Conservation (phyloP, 192 early-diverging fungal genomes). For the Funneliformis mosseae region DNA sequence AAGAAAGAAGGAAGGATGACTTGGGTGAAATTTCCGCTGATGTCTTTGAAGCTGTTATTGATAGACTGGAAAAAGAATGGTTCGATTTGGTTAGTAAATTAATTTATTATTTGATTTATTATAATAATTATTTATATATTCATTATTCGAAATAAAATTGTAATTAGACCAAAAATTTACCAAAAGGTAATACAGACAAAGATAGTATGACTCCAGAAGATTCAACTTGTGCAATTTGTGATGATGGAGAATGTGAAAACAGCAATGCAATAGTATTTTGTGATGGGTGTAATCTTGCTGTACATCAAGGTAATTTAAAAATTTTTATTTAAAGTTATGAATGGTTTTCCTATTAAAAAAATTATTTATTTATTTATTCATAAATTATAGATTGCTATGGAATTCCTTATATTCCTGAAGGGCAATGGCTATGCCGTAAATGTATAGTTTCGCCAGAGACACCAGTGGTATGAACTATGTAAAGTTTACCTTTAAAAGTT, state of each 20-base stretch:
- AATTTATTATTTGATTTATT: not conserved
- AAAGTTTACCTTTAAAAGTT: not conserved
- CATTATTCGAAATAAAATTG: not conserved
- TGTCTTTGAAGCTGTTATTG: conserved; percentile 86
- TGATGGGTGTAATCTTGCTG: conserved; percentile 98
- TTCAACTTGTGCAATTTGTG: conserved; percentile 90
- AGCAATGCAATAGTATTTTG: conserved; percentile 99
- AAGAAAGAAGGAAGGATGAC: conserved; percentile 56
- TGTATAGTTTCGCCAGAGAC: conserved; percentile 96
- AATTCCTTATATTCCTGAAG: conserved; percentile 98
- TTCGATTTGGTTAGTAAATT: conserved; percentile 77
- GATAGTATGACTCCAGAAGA: conserved; percentile 74
- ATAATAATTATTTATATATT: not conserved
- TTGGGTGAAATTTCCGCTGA: conserved; percentile 55
- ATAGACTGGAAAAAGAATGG: conserved; percentile 95
- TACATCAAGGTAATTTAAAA: conserved; percentile 84
- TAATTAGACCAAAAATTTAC: conserved; percentile 74
- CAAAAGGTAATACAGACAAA: conserved; percentile 62
- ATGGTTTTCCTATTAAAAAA: no score
- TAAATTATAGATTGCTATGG: conserved; percentile 89
- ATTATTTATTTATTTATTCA: not conserved
- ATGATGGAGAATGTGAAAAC: conserved; percentile 99
- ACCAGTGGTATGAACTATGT: conserved; percentile 58
- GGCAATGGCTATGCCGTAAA: conserved; percentile 97
- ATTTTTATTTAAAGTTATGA: not conserved